Base-by-base conservation (phyloP, 805 yeast species). In the Nakazawaea wyomingensis region DNA sequence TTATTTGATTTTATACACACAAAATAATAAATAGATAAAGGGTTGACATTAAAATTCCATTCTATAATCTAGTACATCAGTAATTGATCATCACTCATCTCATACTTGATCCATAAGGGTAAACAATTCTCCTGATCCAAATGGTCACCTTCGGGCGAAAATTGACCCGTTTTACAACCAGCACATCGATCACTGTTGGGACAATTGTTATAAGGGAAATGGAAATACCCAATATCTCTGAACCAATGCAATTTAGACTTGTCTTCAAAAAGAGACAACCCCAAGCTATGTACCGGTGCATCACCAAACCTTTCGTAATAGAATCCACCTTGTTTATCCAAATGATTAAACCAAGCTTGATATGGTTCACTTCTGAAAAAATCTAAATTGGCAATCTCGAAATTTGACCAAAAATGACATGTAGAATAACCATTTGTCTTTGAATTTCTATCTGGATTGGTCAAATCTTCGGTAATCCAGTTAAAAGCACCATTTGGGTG, bases 281-380 rank as follows among this genome's bases (percentile, higher is more conserved):
- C 96, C 34, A 88, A 54, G 3, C 88, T 76, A 58, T 86, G 93
- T 1, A 87, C 93, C 0, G 96, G 96, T 0, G 95, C 96, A 65
- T 87, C 96, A 2, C 96, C 96, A 96, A 96, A 87, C 45, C 96
- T 65, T 59, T 89, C 96, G 54, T 88, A 87, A 59, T 85, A 88
- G 54, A 87, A 87, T 3, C 91, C 91, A 18, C 95, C 93, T 1
- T 79, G 62, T 4, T 68, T 47, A 45, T 87, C 96, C 34, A 88
- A 62, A 54, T 69, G 64, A 22, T 81, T 64, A 53, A 82, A 76
- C 78, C 85, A 87, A 10, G 63, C 61, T 30, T 69, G 64, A 55
- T 87, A 88, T 16, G 21, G 33, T 43, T 83, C 80, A 19, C 73
- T 62, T 41, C 96, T 64, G 63, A 69, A 83, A 51, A 88, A 88